Evolutionary conservation across 331 rosid species (phyloP), one percentile per base, ranked within the genome.

Genomic region (Malus hybrid): DNA sequence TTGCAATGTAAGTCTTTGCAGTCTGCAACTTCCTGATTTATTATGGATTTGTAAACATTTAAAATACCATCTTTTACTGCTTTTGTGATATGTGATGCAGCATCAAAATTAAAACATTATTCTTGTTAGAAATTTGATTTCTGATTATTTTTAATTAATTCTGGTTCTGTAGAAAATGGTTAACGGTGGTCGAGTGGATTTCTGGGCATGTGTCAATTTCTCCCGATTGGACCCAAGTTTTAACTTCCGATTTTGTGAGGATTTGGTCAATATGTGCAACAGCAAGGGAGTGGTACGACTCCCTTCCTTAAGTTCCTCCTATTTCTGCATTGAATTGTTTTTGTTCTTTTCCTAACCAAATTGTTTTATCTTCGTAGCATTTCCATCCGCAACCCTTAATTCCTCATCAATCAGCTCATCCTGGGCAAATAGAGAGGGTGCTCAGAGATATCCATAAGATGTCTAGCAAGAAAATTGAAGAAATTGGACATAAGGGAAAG

Each of bases 131-230:
- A 24, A 62, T 28, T 62, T 64, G 6, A 1, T 12, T 24, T 24
- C 29, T 34, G 12, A 10, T 11, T 32, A 33, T n/a, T 66, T 18
- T 14, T 16, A 52, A 7, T 50, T 20, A 6, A 15, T 15, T 16
- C 22, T 75, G 29, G 26, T 65, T n/a, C 70, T 80, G 70, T 75
- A 95, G 99, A 95, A 81, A 92, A 80, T 92, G 97, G 18, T 82
- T 18, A 70, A 79, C 26, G 99, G 90, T 15, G 99, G 93, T 0
- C 72, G 4, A 1, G 81, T 95, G 3, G 84, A 73, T 0, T 32
- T 18, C 16, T 95, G 99, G 99, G 74, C 76, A 0, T 88, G 88
- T 30, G 80, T 95, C 34, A 89, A 78, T 74, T 85, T 92, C 28
- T 86, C 77, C 0, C 63, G 33, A 60, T n/a, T 79, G 19, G 29